Percentiles rank a stretch among this genome's conserved stretches.
These are phyloP conservation scores for Leccinum angustisporum DNA, from an alignment of 1,284 basidiomycete species.

Conservation along the genomic window DNA sequence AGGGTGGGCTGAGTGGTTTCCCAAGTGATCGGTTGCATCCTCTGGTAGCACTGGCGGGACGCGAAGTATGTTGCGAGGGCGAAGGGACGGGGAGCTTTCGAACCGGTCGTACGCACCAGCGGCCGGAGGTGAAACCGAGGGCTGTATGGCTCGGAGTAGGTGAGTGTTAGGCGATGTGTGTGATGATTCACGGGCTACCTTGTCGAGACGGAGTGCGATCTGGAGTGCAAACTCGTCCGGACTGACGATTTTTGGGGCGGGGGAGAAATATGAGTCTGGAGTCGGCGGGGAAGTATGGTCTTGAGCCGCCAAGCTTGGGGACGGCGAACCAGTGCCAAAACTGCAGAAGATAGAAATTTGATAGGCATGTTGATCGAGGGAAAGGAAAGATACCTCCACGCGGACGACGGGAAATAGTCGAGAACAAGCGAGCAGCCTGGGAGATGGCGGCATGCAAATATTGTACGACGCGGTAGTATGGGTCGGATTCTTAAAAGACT, in stretches of 20 bases:
- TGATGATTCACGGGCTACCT: not conserved
- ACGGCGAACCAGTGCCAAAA: conserved; percentile 12
- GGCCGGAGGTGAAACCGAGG: not conserved
- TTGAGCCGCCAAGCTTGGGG: conserved; percentile 14
- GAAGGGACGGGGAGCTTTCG: conserved; percentile 13
- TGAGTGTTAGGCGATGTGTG: not conserved
- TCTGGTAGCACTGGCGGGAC: not conserved
- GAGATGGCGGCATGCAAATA: conserved; percentile 10
- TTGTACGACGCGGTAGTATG: no score
- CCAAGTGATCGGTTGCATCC: conserved; percentile 13
- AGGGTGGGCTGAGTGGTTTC: conserved; percentile 11
- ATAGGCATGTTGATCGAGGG: not conserved
- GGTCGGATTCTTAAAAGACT: no score
- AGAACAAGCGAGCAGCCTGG: not conserved
- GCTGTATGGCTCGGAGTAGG: not conserved
- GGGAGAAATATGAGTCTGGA: conserved; percentile 16
- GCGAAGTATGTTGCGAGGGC: not conserved
- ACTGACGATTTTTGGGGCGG: conserved; percentile 10
- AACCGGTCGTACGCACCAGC: conserved; percentile 3
- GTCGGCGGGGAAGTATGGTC: conserved; percentile 21
- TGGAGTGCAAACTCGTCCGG: conserved; percentile 22
- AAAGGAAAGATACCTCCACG: conserved; percentile 18
- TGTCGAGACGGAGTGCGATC: conserved; percentile 15
- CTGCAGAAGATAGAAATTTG: conserved; percentile 10
- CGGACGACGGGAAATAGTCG: conserved; percentile 19